phyloP scores from a whole-genome alignment of 208 protist genomes.

The Crithidia mellificae region DNA sequence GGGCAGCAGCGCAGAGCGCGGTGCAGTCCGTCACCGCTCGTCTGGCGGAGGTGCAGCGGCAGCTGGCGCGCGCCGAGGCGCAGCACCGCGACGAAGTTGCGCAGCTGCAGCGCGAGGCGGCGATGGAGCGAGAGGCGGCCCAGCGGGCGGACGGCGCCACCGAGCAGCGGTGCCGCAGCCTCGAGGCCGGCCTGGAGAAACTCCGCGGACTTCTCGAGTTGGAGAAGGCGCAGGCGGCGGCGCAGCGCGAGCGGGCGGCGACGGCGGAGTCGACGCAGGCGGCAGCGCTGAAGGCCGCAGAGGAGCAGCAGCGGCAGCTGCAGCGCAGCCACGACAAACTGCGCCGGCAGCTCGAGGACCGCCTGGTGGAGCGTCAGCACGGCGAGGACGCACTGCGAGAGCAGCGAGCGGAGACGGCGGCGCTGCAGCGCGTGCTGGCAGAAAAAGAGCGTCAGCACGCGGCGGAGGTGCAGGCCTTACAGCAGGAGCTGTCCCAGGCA shows the following conservation, averaged over 20 bases:
- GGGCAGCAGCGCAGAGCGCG: slow-evolving; percentile 11
- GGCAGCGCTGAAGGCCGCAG: slow-evolving; percentile 10
- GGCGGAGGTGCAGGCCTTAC: slow-evolving; percentile 26
- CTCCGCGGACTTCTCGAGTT: slow-evolving; percentile 21
- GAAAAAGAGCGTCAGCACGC: slow-evolving; percentile 33
- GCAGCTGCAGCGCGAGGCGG: too few relatives aligned
- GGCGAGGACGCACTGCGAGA: slow-evolving; percentile 70
- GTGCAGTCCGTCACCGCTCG: not conserved
- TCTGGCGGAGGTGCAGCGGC: slow-evolving; percentile 23
- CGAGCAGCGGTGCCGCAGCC: slow-evolving; percentile 13
- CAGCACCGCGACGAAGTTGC: slow-evolving; percentile 20
- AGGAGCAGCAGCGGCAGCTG: slow-evolving; percentile 38
- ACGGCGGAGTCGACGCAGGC: slow-evolving; percentile 29
- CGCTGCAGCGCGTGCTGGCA: slow-evolving; percentile 50
- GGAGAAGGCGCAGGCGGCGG: slow-evolving; percentile 22
- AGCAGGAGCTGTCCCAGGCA: slow-evolving; percentile 34
- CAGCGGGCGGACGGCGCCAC: slow-evolving; percentile 6
- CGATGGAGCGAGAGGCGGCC: too few relatives aligned
- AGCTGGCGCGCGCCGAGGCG: slow-evolving; percentile 21
- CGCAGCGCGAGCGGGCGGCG: slow-evolving; percentile 11
- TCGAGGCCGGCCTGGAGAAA: slow-evolving; percentile 14
- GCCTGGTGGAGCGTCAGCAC: slow-evolving; percentile 38
- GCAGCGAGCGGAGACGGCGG: slow-evolving; percentile 54
- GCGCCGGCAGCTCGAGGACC: slow-evolving; percentile 48
- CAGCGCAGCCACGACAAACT: slow-evolving; percentile 42